These are phyloP conservation scores for Melanomma pulvis-pyrius DNA, from an alignment of 495 filamentous ascomycete genomes.

Conservation along the genomic window DNA sequence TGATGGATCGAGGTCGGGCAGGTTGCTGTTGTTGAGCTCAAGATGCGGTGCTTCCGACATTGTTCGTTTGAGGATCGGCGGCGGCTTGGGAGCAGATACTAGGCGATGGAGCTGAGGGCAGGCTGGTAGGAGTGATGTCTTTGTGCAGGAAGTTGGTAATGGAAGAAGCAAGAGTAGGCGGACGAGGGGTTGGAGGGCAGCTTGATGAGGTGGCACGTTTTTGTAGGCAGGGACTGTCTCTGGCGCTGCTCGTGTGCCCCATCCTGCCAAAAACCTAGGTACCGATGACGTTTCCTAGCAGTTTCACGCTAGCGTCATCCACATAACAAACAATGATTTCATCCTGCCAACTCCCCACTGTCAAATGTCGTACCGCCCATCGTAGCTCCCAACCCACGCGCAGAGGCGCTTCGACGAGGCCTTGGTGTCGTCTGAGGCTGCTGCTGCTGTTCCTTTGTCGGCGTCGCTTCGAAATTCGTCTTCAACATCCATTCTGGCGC, in stretches of 20 bases:
- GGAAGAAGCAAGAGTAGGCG: not conserved
- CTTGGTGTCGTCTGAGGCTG: not conserved
- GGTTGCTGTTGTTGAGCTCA: constrained; percentile 28
- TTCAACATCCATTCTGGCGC: not conserved
- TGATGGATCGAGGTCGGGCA: constrained; percentile 31
- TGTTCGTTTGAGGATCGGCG: constrained; percentile 7
- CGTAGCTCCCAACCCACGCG: not conserved
- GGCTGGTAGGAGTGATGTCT: constrained; percentile 1
- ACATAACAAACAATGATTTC: constrained; percentile 15
- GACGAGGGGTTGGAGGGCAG: not conserved
- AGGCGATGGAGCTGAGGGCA: not conserved
- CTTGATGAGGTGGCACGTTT: not conserved
- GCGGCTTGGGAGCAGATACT: not conserved
- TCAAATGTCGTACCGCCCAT: not conserved
- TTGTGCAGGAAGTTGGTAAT: constrained; percentile 2
- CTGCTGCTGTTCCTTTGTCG: not conserved
- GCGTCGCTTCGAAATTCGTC: not conserved
- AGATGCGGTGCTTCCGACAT: constrained; percentile 38
- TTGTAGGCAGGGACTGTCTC: constrained; percentile 14
- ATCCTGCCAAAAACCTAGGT: not conserved
- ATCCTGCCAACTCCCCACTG: constrained; percentile 5
- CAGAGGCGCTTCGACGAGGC: not conserved
- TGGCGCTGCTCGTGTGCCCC: constrained; percentile 29
- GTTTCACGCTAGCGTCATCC: constrained; percentile 21
- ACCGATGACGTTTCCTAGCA: too few relatives aligned